These are phyloP conservation scores for Xylaria sp. DNA, from an alignment of 2,329 filamentous ascomycete genomes.

Conservation along the genomic window DNA sequence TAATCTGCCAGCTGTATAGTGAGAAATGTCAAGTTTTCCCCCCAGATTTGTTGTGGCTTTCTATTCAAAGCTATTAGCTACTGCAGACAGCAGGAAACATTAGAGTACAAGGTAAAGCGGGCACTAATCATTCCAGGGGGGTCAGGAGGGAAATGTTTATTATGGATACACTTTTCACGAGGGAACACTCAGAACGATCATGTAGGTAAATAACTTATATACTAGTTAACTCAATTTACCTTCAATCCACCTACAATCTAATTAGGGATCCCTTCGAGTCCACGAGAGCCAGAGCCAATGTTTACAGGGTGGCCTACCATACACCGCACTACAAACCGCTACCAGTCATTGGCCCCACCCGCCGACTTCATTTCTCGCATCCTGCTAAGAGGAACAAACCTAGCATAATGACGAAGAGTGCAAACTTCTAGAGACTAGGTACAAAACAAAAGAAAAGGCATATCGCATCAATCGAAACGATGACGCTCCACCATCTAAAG, in stretches of 20 bases:
- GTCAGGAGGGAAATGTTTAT: background rate
- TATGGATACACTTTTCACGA: background rate
- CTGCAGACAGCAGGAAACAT: background rate
- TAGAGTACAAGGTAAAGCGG: background rate
- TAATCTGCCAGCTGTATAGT: background rate
- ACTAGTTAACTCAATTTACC: conserved; percentile 1
- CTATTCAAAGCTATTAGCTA: background rate
- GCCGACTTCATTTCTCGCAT: background rate
- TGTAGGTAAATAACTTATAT: background rate
- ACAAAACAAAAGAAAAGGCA: background rate
- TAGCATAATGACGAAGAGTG: background rate
- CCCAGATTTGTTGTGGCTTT: background rate
- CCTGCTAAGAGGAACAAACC: background rate
- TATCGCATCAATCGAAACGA: conserved; percentile 19
- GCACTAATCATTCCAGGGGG: background rate
- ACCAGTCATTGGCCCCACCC: background rate
- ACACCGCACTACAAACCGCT: background rate
- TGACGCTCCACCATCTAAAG: conserved; percentile 27
- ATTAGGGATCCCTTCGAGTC: background rate
- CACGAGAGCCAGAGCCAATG: background rate
- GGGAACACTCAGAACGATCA: background rate
- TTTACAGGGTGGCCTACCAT: background rate
- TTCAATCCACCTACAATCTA: background rate
- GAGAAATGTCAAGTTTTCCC: background rate
- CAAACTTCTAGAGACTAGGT: background rate